A percentile compares a stretch with the other conserved stretches of the same genome.
These are phyloP conservation scores for Aspergillus piperis DNA, from an alignment of 2,329 filamentous ascomycete genomes.

Conservation along the genomic window DNA sequence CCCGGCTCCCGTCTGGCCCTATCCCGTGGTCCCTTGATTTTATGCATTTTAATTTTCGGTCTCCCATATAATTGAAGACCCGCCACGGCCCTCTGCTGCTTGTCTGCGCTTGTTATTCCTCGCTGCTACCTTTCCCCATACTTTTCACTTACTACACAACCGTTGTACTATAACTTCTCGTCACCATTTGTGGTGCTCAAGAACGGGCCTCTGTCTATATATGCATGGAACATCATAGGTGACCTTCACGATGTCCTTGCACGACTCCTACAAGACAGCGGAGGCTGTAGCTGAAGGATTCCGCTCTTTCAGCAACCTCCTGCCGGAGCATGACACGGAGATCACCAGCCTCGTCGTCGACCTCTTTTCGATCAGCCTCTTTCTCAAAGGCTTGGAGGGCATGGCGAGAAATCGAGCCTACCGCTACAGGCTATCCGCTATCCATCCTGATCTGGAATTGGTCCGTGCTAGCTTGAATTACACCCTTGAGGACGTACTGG, in stretches of 20 bases:
- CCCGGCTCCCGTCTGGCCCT: slow-evolving; percentile 9
- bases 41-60: background rate
- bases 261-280: slow-evolving; percentile 49
- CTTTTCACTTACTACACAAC: background rate
- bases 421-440: slow-evolving; percentile 40
- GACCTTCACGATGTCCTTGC: slow-evolving; percentile 41
- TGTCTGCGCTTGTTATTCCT: background rate
- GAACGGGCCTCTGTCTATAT: background rate
- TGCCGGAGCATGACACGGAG: slow-evolving; percentile 54
- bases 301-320: slow-evolving; percentile 51
- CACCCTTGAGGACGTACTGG: slow-evolving; percentile 54
- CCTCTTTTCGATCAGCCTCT: slow-evolving; percentile 56
- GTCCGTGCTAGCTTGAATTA: slow-evolving; percentile 52
- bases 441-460: slow-evolving; percentile 52
- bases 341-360: slow-evolving; percentile 57
- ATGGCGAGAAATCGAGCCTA: slow-evolving; percentile 44
- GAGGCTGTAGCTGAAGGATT: slow-evolving; percentile 57
- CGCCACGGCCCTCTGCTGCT: background rate
- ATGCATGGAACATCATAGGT: slow-evolving; percentile 17
- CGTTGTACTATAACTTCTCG: background rate
- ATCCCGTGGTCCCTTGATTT: background rate
- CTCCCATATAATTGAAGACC: slow-evolving; percentile 1
- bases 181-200: background rate
- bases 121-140: background rate
- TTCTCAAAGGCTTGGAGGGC: slow-evolving; percentile 51